Evolutionary conservation across 257 asterid genomes (phyloP), one percentile per base, ranked within the genome.

Genomic region (Leptodermis oblonga): DNA sequence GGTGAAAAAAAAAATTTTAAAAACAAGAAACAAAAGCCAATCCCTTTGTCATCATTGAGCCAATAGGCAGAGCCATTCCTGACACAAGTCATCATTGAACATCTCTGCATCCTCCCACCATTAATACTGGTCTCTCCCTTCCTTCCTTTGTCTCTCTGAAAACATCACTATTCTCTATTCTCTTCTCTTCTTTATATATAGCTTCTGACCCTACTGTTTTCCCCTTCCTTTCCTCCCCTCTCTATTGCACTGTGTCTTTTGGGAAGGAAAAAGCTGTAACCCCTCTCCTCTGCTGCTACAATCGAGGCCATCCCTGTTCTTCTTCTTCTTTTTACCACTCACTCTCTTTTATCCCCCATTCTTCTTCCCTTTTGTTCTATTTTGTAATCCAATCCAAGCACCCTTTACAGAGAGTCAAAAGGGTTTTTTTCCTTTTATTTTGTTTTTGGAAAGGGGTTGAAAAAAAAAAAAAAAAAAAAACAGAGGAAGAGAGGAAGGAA

Each of bases 21-120:
- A 49, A 75, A 69, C 37, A 37, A 30, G 17, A 70, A 67, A 65
- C 33, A 62, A 77, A 82, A 79, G 78, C 85, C 84, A 84, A 79
- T 79, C 85, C 92, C 85, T 78, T 83, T 82, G 84, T 83, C 87
- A 92, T 90, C 90, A 90, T 92, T 86, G 95, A 77, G 79, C 87
- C 95, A 85, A 84, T 86, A 76, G 84, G 82, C 79, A 76, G 59
- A 30, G 77, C 20, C n/a, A 22, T 31, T 74, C 76, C 91, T 88
- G 97, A 88, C 96, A 85, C 82, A 78, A 83, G 86, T 82, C 98
- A 87, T 90, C 96, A 92, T 90, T 89, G 82, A 80, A 86, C 92
- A 78, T 86, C 87, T 87, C 87, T 87, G 85, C 74, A 67, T 34
- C 65, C n/a, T 67, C 59, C n/a, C 59, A 26, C 59, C 63, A 71